Evolutionary conservation across 2,329 filamentous ascomycete genomes (phyloP), one percentile per base, ranked within the genome.

Genomic region (Zopfia rhizophila): DNA sequence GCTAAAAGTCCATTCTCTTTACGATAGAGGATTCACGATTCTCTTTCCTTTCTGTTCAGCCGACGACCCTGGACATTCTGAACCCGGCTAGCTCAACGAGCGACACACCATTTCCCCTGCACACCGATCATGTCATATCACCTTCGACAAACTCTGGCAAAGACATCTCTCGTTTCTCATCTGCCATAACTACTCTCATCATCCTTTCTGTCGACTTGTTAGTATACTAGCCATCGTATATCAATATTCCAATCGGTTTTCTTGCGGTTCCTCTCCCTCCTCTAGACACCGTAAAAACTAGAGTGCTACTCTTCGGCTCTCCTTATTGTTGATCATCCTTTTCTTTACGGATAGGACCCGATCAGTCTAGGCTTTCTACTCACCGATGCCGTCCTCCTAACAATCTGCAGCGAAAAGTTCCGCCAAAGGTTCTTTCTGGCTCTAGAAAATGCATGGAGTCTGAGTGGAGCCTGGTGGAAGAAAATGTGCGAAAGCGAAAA

Each of bases 291-390:
- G 51, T 54, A 53, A 56, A 30, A 45, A 12, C 18, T 36, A 10
- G 51, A 58, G 59, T 55, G 55, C 59, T 59, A 60, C 56, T 45
- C 8, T 44, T 50, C 37, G 55, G 61, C 62, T 61, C 61, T 49
- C 24, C 12, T 61, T 36, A 66, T 41, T 30, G 61, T 66, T 68
- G 62, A 65, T 69, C 65, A 65, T 53, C 58, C 55, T 61, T 48
- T 48, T 50, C 17, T 29, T 45, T 39, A 39, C 46, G 35, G 33
- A 14, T 44, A 48, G 52, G 55, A 53, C 65, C 45, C 10, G 67
- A 63, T 66, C 59, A 68, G 61, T 64, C 64, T 59, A 55, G 58
- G 48, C 31, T 14, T 24, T 18, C 19, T 45, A 31, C 36, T 42
- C 39, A 30, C 46, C 17, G 12, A 25, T 35, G 35, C 16, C 12